Base-by-base conservation (phyloP, 441 rosid species). In the Hura crepitans region DNA sequence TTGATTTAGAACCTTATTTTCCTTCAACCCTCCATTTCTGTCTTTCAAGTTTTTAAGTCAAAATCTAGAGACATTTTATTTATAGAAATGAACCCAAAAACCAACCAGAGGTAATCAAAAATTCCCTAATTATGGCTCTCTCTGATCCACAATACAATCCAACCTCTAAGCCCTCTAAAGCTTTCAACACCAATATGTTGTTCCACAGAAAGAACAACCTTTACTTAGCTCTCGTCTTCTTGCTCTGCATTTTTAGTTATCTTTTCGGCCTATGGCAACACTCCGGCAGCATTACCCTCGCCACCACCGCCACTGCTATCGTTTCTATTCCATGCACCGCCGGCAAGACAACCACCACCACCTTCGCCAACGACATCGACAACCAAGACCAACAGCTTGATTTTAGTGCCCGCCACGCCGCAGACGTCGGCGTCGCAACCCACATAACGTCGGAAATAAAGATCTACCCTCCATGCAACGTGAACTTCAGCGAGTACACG, bases 401-500 rank as follows among this genome's bases (percentile, higher is more conserved):
- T 65, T 87, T 85, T 59, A 9, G 72, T 9, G 1, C 69, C 63
- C 84, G 70, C 59, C 77, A 78, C 54, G 37, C 13, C n/a, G 71
- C 82, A 1, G 75, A 68, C 18, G 71, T 33, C 17, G 68, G 56
- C 13, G 71, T n/a, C 0, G 20, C 33, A 4, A 11, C 62, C 46
- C 2, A 5, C 23, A 1, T 22, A 12, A 18, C 71, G 3, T 4
- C 74, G 23, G 70, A 30, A 15, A 75, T 64, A 33, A 70, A 74
- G 68, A 30, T 54, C 8, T 85, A 69, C 77, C 87, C 89, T 3
- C 45, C 83, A 2, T 91, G 97, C 69, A 81, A 55, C 56, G 72
- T 62, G 8, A 77, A 46, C 11, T 75, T 78, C 74, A 84, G 85
- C 68, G 96, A 91, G 81, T 78, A 79, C 83, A 91, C 96, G 23